These are phyloP conservation scores for Nemania bipapillata DNA, from an alignment of 2,329 filamentous ascomycete genomes.

Conservation along the genomic window DNA sequence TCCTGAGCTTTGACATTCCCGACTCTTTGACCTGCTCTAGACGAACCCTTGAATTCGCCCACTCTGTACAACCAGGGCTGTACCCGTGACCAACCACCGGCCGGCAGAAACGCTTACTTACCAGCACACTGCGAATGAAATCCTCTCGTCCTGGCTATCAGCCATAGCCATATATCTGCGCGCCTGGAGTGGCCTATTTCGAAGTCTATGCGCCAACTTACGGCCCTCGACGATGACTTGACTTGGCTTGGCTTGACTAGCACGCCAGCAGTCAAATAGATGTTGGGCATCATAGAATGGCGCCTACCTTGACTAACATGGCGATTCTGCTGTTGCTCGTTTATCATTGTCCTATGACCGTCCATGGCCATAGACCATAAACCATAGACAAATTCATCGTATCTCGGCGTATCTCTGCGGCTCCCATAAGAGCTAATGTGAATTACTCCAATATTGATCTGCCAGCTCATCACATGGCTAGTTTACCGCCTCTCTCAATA, in stretches of 20 bases:
- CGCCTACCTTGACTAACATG: not conserved
- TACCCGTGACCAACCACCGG: slow-evolving; percentile 2
- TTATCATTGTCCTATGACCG: not conserved
- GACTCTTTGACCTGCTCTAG: slow-evolving; percentile 16
- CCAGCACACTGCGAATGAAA: not conserved
- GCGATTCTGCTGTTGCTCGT: not conserved
- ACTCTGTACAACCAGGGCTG: slow-evolving; percentile 9
- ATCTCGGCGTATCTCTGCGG: slow-evolving; percentile 7
- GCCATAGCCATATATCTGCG: slow-evolving; percentile 15
- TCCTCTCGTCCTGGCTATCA: not conserved
- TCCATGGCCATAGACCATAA: not conserved
- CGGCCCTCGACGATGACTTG: not conserved
- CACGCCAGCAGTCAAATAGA: not conserved
- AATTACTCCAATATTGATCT: slow-evolving; percentile 30
- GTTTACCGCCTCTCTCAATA: slow-evolving; percentile 28
- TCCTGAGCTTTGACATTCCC: slow-evolving; percentile 13
- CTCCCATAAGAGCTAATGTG: slow-evolving; percentile 22
- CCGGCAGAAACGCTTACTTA: not conserved
- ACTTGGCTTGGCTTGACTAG: not conserved
- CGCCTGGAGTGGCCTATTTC: slow-evolving; percentile 23
- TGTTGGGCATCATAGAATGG: slow-evolving; percentile 27
- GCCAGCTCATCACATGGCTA: slow-evolving; percentile 37
- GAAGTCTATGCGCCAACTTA: slow-evolving; percentile 1
- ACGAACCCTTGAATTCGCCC: slow-evolving; percentile 13
- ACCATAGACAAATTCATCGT: not conserved